Evolutionary conservation across 2,329 filamentous ascomycete species (phyloP), one percentile per base, ranked within the genome.

Genomic region (Ophiostoma populinum): DNA sequence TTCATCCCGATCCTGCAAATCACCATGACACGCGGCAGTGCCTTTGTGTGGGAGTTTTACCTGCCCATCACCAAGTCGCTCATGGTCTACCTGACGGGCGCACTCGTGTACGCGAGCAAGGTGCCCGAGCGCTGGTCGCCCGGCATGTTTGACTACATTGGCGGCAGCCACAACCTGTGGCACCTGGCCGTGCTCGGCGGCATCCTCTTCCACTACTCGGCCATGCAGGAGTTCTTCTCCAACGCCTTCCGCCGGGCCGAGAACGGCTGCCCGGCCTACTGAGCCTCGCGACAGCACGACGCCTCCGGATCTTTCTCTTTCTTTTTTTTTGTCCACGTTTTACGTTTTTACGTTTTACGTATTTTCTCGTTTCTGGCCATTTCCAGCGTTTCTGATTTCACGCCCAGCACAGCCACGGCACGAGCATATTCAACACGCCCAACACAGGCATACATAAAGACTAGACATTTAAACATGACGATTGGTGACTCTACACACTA

Each of bases 91-190:
- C 63, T 93, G 11, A 55, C 70, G 6, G 90, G 90, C 20, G 90
- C 90, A 4, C 61, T 77, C 29, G 67, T 98, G 33, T 98, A 98
- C 51, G 86, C 86, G 8, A 83, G 77, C 53, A 87, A 93, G 55
- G 67, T 93, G 1, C 90, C 90, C 2, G 90, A 98, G 61, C 68
- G 86, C 42, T 98, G 85, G 80, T 79, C 67, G 46, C 90, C 90
- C 0, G 90, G 90, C 33, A 72, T 79, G 52, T 98, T 98, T 47
- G 90, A 98, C 56, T 95, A 95, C 52, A 67, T 92, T 26, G 90
- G 90, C 25, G 86, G 83, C 30, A 92, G 82, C 54, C 90, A 98
- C 58, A 98, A 98, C 55, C 74, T 98, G 39, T 98, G 90, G 90
- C 90, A 98, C 55, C 58, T 92, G 22, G 90, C 90, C 7, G 90